Conservation (phyloP, 2,329 filamentous ascomycete species). For the Rhexocercosporidium sp. region DNA sequence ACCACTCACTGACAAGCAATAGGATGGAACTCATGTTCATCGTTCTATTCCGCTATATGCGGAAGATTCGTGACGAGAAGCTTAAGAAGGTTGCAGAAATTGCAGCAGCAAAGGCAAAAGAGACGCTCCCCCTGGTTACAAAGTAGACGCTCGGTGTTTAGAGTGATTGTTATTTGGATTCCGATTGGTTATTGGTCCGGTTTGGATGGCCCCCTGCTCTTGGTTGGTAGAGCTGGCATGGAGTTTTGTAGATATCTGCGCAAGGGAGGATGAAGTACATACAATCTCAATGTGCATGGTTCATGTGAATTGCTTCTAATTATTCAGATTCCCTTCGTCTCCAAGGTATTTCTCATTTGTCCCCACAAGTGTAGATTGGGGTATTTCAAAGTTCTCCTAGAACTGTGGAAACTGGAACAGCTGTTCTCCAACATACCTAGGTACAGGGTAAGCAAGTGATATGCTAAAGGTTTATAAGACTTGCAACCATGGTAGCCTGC, state of each 20-base stretch:
- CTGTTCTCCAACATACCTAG: too few species aligned
- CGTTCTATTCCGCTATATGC: slow-evolving; percentile 81
- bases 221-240: slow-evolving; percentile 12
- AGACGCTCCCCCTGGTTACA: slow-evolving; percentile 36
- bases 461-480: too few species aligned
- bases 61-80: slow-evolving; percentile 71
- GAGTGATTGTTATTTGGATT: slow-evolving; percentile 1
- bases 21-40: slow-evolving; percentile 90
- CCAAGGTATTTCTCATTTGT: too few species aligned
- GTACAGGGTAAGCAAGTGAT: too few species aligned
- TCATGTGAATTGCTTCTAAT: too few species aligned
- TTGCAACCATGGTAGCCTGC: too few species aligned
- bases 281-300: background rate
- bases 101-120: slow-evolving; percentile 64
- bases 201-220: background rate
- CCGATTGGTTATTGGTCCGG: slow-evolving; percentile 1
- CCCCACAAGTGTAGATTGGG: too few species aligned
- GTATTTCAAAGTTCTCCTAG: too few species aligned
- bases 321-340: too few species aligned
- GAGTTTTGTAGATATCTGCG: slow-evolving; percentile 20
- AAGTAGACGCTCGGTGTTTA: slow-evolving; percentile 36
- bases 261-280: slow-evolving; percentile 2
- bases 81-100: slow-evolving; percentile 69
- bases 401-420: too few species aligned
- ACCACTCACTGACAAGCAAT: slow-evolving; percentile 17